A percentile compares a stretch with the other conserved stretches of the same genome.
Evolutionary conservation across 2,329 filamentous ascomycete species (phyloP).

Genomic region (Ascochyta lentis): DNA sequence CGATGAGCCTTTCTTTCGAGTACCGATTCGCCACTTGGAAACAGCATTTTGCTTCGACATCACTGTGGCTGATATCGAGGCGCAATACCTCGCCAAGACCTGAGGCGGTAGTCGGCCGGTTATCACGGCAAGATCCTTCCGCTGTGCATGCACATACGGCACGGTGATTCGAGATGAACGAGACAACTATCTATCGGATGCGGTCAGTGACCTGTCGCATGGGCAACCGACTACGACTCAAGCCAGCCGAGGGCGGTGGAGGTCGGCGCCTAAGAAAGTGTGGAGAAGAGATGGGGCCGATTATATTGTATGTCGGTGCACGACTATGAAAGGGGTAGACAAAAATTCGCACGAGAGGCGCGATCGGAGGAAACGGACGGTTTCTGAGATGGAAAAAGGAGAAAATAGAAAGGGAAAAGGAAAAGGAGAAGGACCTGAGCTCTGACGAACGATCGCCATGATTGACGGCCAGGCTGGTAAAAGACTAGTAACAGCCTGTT

Average conservation of each 20-base stretch:
- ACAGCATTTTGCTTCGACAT: background rate
- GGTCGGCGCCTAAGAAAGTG: conserved; percentile 6
- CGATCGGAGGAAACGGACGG: background rate
- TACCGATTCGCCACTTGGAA: background rate
- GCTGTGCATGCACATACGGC: conserved; percentile 8
- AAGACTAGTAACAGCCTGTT: too few species aligned
- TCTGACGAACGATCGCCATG: background rate
- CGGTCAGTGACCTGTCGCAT: background rate
- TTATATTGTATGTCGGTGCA: background rate
- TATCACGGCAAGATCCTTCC: conserved; percentile 7
- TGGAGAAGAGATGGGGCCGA: conserved; percentile 1
- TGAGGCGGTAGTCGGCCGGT: conserved; percentile 15
- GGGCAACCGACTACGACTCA: background rate
- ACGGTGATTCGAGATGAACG: conserved; percentile 1
- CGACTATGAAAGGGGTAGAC: background rate
- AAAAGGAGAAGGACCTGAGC: background rate
- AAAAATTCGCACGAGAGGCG: conserved; percentile 1
- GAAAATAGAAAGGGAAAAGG: too few species aligned
- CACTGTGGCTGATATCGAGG: conserved; percentile 1
- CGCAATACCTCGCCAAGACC: conserved; percentile 9
- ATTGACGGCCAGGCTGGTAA: background rate
- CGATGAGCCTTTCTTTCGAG: background rate
- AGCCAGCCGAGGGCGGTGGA: conserved; percentile 4
- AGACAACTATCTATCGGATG: conserved; percentile 4
- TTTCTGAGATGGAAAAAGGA: background rate